Evolutionary conservation across 371 early-diverging fungal species (phyloP).

Genomic region (Mucor mucedo): DNA sequence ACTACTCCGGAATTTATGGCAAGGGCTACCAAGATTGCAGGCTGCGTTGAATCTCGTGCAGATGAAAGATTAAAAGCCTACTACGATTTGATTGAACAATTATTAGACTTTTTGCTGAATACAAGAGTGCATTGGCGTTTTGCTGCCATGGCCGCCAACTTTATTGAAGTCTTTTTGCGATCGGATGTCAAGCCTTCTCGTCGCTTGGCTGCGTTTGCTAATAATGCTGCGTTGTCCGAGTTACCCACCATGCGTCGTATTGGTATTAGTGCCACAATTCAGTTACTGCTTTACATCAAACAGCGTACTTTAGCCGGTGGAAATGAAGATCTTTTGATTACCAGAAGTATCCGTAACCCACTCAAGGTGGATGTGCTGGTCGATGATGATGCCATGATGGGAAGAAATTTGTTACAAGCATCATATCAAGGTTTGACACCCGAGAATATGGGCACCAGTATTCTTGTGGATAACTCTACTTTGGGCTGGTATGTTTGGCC

Average conservation of each 20-base stretch:
- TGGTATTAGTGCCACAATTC: slow-evolving; percentile 53
- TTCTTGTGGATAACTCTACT: slow-evolving; percentile 56
- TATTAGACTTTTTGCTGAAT: slow-evolving; percentile 57
- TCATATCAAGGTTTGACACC: slow-evolving; percentile 11
- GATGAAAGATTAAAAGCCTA: slow-evolving; percentile 29
- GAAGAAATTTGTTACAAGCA: slow-evolving; percentile 8
- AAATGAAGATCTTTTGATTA: slow-evolving; percentile 48
- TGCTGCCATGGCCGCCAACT: slow-evolving; percentile 76
- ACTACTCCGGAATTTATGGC: background rate
- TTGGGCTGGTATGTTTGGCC: slow-evolving; percentile 87
- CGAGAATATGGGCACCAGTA: slow-evolving; percentile 23
- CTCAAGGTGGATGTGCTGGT: slow-evolving; percentile 35
- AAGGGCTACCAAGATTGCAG: slow-evolving; percentile 11
- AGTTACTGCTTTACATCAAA: slow-evolving; percentile 64
- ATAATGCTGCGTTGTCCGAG: slow-evolving; percentile 68
- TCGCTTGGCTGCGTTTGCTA: slow-evolving; percentile 60
- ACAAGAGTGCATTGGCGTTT: slow-evolving; percentile 81
- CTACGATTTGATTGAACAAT: slow-evolving; percentile 30
- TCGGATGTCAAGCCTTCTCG: slow-evolving; percentile 60
- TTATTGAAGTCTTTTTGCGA: slow-evolving; percentile 70
- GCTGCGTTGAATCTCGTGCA: slow-evolving; percentile 33
- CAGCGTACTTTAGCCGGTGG: slow-evolving; percentile 61
- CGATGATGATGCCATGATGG: background rate
- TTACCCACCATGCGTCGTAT: slow-evolving; percentile 73
- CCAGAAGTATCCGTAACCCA: slow-evolving; percentile 45